Conservation (phyloP, 2,329 filamentous ascomycete genomes). For the Arthroderma sp. region DNA sequence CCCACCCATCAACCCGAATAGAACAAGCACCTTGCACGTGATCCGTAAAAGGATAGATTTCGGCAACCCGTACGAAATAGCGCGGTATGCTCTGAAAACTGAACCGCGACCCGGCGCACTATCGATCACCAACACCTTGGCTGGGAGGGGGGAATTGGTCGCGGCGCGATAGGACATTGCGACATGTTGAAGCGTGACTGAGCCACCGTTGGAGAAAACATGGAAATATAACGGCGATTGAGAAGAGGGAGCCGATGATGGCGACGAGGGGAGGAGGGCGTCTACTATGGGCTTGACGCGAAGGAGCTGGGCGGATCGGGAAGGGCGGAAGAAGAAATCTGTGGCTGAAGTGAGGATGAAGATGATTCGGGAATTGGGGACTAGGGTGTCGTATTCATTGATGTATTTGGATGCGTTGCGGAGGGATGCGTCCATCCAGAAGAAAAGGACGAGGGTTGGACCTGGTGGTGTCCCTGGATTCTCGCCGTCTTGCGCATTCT, state of each 20-base stretch:
- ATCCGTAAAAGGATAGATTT: slow-evolving; percentile 18
- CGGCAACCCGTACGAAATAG: slow-evolving; percentile 26
- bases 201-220: slow-evolving; percentile 39
- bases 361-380: slow-evolving; percentile 31
- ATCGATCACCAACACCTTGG: slow-evolving; percentile 33
- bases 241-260: slow-evolving; percentile 4
- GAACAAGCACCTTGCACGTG: slow-evolving; percentile 17
- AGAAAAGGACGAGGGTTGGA: slow-evolving; percentile 32
- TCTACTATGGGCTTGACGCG: slow-evolving; percentile 24
- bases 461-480: slow-evolving; percentile 1
- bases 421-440: slow-evolving; percentile 36
- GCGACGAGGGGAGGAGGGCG: slow-evolving; percentile 17
- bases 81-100: slow-evolving; percentile 16
- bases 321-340: slow-evolving; percentile 21
- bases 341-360: slow-evolving; percentile 25
- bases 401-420: slow-evolving; percentile 37
- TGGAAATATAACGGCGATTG: slow-evolving; percentile 28
- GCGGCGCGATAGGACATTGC: slow-evolving; percentile 24
- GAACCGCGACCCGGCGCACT: slow-evolving; percentile 30
- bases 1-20: slow-evolving; percentile 13
- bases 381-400: slow-evolving; percentile 29
- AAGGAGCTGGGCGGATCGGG: slow-evolving; percentile 13
- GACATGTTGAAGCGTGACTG: slow-evolving; percentile 26
- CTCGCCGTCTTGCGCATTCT: slow-evolving; percentile 7
- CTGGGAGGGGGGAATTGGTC: slow-evolving; percentile 23